Conservation (phyloP, 441 rosid species). For the Populus trichocarpa region DNA sequence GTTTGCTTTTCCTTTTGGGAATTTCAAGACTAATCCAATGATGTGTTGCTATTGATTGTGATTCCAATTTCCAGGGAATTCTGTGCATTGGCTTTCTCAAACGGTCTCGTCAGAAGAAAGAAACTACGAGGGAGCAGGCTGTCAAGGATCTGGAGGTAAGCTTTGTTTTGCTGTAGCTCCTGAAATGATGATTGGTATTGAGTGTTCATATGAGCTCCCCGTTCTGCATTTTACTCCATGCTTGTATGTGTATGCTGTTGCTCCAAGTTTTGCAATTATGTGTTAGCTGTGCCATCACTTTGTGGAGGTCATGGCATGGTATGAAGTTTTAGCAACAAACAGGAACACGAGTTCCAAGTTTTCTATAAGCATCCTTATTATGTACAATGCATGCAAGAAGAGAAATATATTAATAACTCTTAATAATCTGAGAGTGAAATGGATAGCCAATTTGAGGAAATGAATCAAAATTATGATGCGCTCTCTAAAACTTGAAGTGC, state of each 20-base stretch:
- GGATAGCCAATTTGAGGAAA: background rate
- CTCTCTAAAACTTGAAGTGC: background rate
- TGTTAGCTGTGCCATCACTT: background rate
- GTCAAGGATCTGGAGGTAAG: constrained; percentile 78
- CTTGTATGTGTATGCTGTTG: background rate
- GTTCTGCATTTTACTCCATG: background rate
- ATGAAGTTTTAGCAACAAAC: background rate
- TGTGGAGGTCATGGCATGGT: background rate
- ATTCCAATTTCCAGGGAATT: constrained; percentile 46
- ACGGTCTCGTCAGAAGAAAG: constrained; percentile 68
- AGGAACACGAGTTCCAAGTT: background rate
- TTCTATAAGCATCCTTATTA: background rate
- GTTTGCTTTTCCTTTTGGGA: no score
- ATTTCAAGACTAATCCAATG: background rate
- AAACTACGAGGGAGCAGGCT: constrained; percentile 75
- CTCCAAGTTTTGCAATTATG: background rate
- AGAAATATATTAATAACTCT: background rate
- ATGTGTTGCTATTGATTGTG: background rate
- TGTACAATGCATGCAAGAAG: background rate
- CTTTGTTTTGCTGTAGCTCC: constrained; percentile 1
- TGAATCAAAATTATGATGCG: background rate
- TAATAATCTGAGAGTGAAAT: background rate
- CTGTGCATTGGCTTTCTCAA: constrained; percentile 78
- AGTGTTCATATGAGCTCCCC: background rate
- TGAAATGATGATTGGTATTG: background rate